Conservation (phyloP, 352 stramenopile genomes). For the Bremia lactucae region DNA sequence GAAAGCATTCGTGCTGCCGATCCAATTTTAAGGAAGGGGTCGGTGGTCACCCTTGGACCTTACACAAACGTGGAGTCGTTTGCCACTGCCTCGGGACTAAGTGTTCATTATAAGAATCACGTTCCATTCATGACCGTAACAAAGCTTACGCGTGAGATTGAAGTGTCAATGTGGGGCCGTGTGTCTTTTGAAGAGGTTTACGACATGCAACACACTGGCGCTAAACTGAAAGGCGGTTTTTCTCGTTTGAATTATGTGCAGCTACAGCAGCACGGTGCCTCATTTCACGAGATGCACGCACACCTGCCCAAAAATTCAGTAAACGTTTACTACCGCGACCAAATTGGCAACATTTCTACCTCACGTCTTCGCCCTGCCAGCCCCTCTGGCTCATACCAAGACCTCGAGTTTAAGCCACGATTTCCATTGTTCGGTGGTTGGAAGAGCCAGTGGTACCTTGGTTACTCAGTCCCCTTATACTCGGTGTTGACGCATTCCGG, state of each 20-base stretch:
- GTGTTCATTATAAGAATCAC: slow-evolving; percentile 82
- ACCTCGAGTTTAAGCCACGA: slow-evolving; percentile 74
- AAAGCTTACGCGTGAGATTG: slow-evolving; percentile 75
- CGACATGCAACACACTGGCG: slow-evolving; percentile 78
- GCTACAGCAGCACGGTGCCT: slow-evolving; percentile 49
- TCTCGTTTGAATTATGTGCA: slow-evolving; percentile 79
- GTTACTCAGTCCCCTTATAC: slow-evolving; percentile 79
- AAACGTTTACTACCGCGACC: slow-evolving; percentile 87
- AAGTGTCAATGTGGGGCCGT: slow-evolving; percentile 86
- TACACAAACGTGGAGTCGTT: slow-evolving; percentile 55
- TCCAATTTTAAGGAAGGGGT: slow-evolving; percentile 62
- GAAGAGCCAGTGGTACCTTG: slow-evolving; percentile 85
- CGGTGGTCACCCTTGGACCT: slow-evolving; percentile 64
- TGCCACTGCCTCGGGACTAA: slow-evolving; percentile 16
- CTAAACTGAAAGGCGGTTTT: slow-evolving; percentile 77
- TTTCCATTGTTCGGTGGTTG: slow-evolving; percentile 85
- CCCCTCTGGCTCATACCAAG: slow-evolving; percentile 32
- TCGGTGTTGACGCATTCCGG: slow-evolving; percentile 56
- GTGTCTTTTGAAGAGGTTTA: slow-evolving; percentile 85
- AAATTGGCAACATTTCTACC: slow-evolving; percentile 86
- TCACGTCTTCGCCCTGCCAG: slow-evolving; percentile 43
- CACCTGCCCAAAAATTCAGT: slow-evolving; percentile 62
- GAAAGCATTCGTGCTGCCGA: slow-evolving; percentile 55
- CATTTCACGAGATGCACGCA: slow-evolving; percentile 66
- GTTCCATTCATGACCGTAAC: slow-evolving; percentile 79